phyloP scores from a whole-genome alignment of 1,284 basidiomycete genomes.

The Cryptococcus sp. region DNA sequence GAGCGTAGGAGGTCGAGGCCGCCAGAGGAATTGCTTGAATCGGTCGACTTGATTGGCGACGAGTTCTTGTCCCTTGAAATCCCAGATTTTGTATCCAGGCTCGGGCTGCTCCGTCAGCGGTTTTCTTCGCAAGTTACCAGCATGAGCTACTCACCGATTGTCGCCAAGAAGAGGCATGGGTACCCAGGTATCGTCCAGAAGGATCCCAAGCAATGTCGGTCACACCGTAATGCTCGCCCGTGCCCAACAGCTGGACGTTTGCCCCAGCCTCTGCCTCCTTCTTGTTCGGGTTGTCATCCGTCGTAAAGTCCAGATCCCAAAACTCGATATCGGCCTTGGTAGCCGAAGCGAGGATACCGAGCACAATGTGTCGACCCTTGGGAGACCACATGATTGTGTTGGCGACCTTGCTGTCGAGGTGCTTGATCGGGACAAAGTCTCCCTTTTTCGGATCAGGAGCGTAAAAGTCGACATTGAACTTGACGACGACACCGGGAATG shows the following conservation, averaged over 20 bases:
- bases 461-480: conserved; percentile 96
- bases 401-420: conserved; percentile 77
- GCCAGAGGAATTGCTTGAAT: conserved; percentile 99
- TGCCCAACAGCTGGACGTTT: conserved; percentile 74
- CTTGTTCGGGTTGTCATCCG: conserved; percentile 61
- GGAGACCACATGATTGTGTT: conserved; percentile 98
- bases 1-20: conserved; percentile 83
- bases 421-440: conserved; percentile 84
- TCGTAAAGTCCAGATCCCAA: conserved; percentile 94
- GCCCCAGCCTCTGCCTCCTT: conserved; percentile 68
- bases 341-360: conserved; percentile 90
- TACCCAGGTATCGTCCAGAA: conserved; percentile 86
- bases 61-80: conserved; percentile 91
- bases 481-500: conserved; percentile 84
- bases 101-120: conserved; percentile 64
- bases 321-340: conserved; percentile 97
- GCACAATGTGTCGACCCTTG: conserved; percentile 88
- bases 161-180: conserved; percentile 91
- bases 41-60: conserved; percentile 83
- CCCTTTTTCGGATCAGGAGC: conserved; percentile 95
- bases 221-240: conserved; percentile 95
- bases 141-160: conserved; percentile 64
- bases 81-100: conserved; percentile 95
- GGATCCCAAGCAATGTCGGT: conserved; percentile 99
- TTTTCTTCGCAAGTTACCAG: not conserved